These are phyloP conservation scores for Podospora didyma DNA, from an alignment of 495 filamentous ascomycete species.

Conservation along the genomic window DNA sequence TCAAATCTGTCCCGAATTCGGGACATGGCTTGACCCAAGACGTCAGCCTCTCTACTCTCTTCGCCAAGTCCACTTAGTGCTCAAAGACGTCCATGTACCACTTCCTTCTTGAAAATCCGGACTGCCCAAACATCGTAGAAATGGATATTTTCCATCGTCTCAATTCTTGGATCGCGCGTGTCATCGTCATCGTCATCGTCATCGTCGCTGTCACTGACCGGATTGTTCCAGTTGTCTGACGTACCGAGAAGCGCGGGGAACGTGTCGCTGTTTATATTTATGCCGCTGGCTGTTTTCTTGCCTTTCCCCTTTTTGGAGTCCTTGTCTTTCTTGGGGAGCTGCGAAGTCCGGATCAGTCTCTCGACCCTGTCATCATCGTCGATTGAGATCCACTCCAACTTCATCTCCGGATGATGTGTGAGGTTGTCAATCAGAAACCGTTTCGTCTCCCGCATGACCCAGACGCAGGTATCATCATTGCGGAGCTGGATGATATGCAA, in stretches of 20 bases:
- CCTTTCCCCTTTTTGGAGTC: slow-evolving; percentile 20
- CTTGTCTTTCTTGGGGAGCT: slow-evolving; percentile 22
- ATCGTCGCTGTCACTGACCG: slow-evolving; percentile 30
- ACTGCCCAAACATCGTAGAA: slow-evolving; percentile 47
- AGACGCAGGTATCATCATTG: slow-evolving; percentile 46
- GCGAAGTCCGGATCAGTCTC: slow-evolving; percentile 33
- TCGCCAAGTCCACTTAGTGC: background rate
- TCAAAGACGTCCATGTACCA: slow-evolving; percentile 35
- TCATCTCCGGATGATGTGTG: slow-evolving; percentile 44
- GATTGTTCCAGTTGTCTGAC: slow-evolving; percentile 17
- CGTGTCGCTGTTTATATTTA: slow-evolving; percentile 4
- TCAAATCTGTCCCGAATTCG: too few species aligned
- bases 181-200: slow-evolving; percentile 27
- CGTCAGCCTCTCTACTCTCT: background rate
- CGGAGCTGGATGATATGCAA: slow-evolving; percentile 51
- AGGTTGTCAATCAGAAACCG: slow-evolving; percentile 52
- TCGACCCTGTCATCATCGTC: slow-evolving; percentile 40
- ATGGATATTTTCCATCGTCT: slow-evolving; percentile 33
- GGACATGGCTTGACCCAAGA: too few species aligned
- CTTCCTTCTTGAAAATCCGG: slow-evolving; percentile 49
- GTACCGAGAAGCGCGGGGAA: slow-evolving; percentile 21
- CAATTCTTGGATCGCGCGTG: slow-evolving; percentile 19
- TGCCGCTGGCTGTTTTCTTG: slow-evolving; percentile 25
- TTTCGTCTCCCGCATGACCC: slow-evolving; percentile 45
- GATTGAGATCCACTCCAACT: slow-evolving; percentile 52